Evolutionary conservation across 2,329 filamentous ascomycete species (phyloP).

Genomic region (Botrytis medusae): DNA sequence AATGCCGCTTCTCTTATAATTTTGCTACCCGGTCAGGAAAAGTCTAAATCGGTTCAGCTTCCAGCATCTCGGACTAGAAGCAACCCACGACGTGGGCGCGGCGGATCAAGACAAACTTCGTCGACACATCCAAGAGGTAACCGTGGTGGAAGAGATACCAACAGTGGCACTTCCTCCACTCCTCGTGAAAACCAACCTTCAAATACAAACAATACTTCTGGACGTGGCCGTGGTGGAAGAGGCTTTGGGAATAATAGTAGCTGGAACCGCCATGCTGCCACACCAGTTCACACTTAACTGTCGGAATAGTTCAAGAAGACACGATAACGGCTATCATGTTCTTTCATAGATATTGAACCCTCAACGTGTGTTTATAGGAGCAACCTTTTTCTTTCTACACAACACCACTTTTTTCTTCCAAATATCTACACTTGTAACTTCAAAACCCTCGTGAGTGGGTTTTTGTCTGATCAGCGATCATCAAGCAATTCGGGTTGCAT

Average conservation of each 20-base stretch:
- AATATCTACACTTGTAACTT: slow-evolving; percentile 39
- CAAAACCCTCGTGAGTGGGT: slow-evolving; percentile 34
- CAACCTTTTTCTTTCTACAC: slow-evolving; percentile 34
- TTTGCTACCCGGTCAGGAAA: slow-evolving; percentile 48
- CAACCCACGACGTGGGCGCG: slow-evolving; percentile 38
- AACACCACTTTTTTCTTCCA: slow-evolving; percentile 33
- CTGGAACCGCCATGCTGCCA: slow-evolving; percentile 36
- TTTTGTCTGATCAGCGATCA: slow-evolving; percentile 37
- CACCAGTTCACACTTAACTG: slow-evolving; percentile 37
- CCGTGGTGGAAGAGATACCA: slow-evolving; percentile 34
- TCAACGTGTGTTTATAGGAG: slow-evolving; percentile 29
- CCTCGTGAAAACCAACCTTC: slow-evolving; percentile 32
- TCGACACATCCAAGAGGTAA: slow-evolving; percentile 36
- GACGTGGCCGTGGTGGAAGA: slow-evolving; percentile 34
- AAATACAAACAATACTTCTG: slow-evolving; percentile 27
- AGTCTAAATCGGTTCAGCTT: slow-evolving; percentile 44
- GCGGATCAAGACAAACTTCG: slow-evolving; percentile 33
- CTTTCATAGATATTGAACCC: slow-evolving; percentile 25
- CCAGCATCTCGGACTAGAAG: slow-evolving; percentile 39
- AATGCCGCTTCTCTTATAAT: slow-evolving; percentile 45
- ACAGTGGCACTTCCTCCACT: slow-evolving; percentile 32
- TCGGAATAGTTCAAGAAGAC: slow-evolving; percentile 13
- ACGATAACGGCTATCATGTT: slow-evolving; percentile 16
- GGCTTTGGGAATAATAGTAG: slow-evolving; percentile 28
- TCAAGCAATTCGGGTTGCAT: slow-evolving; percentile 33